Percentiles rank a stretch among this genome's conserved stretches.
phyloP scores from a whole-genome alignment of 176 grass and related monocot species.

The Phragmites australis region DNA sequence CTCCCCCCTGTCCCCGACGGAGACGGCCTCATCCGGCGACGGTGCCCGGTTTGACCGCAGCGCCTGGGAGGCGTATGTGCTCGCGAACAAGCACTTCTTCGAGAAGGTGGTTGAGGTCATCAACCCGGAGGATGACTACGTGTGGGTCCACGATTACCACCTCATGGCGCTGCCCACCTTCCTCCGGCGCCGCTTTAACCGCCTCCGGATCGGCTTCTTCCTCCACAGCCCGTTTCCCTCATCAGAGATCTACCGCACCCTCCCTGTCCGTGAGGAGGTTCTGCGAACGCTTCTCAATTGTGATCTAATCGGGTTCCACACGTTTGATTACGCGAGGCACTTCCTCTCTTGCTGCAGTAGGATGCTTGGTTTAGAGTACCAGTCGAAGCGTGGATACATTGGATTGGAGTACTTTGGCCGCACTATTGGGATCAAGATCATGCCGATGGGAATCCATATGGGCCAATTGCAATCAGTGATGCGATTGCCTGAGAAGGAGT shows the following conservation, averaged over 20 bases:
- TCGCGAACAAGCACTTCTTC: constrained; percentile 81
- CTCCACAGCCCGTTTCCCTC: constrained; percentile 89
- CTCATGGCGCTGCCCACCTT: constrained; percentile 92
- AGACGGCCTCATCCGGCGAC: neutral
- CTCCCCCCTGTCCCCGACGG: neutral
- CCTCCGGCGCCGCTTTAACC: constrained; percentile 80
- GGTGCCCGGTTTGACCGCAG: constrained; percentile 57
- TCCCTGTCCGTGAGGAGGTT: constrained; percentile 86
- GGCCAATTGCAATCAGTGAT: constrained; percentile 71
- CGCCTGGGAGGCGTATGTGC: constrained; percentile 79
- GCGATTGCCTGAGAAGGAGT: constrained; percentile 51
- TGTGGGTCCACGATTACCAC: constrained; percentile 95
- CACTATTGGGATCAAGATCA: constrained; percentile 87
- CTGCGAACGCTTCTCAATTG: constrained; percentile 84
- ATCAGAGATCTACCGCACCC: constrained; percentile 79
- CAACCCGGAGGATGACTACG: constrained; percentile 90
- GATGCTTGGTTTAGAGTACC: constrained; percentile 89
- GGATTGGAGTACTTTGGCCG: constrained; percentile 88
- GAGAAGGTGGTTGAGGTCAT: constrained; percentile 85
- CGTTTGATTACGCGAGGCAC: constrained; percentile 88
- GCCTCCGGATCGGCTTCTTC: constrained; percentile 86
- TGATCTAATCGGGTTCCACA: constrained; percentile 92
- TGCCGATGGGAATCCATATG: constrained; percentile 90
- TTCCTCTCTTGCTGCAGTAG: constrained; percentile 92
- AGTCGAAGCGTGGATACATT: constrained; percentile 83